These are phyloP conservation scores for Paratinospora sagittata DNA, from an alignment of 164 flowering plant genomes.

Conservation along the genomic window DNA sequence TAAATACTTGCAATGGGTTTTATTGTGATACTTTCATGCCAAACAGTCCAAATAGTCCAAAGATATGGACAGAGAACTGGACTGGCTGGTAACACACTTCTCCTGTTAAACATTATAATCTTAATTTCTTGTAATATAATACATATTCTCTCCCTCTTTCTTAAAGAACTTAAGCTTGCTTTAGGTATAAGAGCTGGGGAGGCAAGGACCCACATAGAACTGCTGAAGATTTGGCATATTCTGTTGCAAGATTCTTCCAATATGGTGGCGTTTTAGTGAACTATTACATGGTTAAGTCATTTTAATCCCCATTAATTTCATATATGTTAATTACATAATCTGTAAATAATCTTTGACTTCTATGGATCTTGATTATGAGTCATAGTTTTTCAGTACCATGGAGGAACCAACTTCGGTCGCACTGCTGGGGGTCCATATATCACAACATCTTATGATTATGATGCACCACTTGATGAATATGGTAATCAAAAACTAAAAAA, in stretches of 20 bases:
- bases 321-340: too few species aligned
- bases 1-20: conserved; percentile 69
- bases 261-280: conserved; percentile 56
- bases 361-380: too few species aligned
- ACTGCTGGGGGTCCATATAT: conserved; percentile 42
- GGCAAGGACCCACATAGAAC: neutral
- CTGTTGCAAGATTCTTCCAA: conserved; percentile 59
- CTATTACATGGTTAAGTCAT: conserved; percentile 52
- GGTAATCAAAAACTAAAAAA: too few species aligned
- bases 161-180: neutral
- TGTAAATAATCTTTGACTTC: too few species aligned
- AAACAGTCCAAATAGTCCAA: conserved; percentile 18
- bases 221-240: conserved; percentile 52
- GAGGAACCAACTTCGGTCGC: conserved; percentile 44
- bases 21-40: conserved; percentile 41
- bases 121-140: too few species aligned
- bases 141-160: too few species aligned
- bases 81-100: conserved; percentile 44
- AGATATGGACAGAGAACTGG: conserved; percentile 44
- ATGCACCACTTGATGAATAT: conserved; percentile 46
- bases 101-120: neutral
- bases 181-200: conserved; percentile 10
- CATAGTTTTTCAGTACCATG: conserved; percentile 29
- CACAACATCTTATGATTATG: conserved; percentile 38
- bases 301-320: too few species aligned